Conservation (phyloP, 2,329 filamentous ascomycete genomes). For the Clarireedia hainanense region DNA sequence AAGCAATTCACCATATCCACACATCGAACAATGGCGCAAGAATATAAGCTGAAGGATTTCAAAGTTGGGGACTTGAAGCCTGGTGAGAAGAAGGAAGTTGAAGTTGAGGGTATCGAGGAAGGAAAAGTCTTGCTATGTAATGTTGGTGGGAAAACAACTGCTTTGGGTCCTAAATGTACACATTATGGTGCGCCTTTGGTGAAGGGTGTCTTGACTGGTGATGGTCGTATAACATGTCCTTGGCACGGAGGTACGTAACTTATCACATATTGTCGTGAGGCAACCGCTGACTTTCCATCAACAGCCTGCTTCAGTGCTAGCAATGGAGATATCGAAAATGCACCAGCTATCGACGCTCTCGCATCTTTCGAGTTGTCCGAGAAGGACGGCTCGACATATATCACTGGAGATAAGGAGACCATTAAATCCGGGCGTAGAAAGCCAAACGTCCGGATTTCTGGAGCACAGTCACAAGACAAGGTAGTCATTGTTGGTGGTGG, state of each 20-base stretch:
- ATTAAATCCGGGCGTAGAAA: constrained; percentile 71
- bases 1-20: constrained; percentile 14
- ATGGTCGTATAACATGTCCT: constrained; percentile 81
- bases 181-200: constrained; percentile 89
- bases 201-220: constrained; percentile 74
- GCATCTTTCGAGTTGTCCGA: constrained; percentile 74
- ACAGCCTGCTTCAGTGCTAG: constrained; percentile 84
- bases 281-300: background rate
- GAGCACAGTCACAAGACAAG: constrained; percentile 46
- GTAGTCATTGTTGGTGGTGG: constrained; percentile 86
- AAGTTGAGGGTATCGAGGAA: constrained; percentile 80
- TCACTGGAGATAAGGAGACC: constrained; percentile 68
- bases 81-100: constrained; percentile 79
- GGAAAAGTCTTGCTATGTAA: constrained; percentile 85
- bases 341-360: constrained; percentile 81
- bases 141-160: constrained; percentile 66
- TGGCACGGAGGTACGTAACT: constrained; percentile 77
- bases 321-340: constrained; percentile 91
- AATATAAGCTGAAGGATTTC: constrained; percentile 70
- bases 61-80: constrained; percentile 66
- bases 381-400: constrained; percentile 75
- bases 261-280: background rate
- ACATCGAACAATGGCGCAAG: constrained; percentile 34
- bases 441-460: constrained; percentile 65
- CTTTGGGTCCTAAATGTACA: constrained; percentile 74